Percentiles rank a stretch among this genome's conserved stretches.
Evolutionary conservation across 2,329 filamentous ascomycete genomes (phyloP).

Genomic region (Pyricularia sp.): DNA sequence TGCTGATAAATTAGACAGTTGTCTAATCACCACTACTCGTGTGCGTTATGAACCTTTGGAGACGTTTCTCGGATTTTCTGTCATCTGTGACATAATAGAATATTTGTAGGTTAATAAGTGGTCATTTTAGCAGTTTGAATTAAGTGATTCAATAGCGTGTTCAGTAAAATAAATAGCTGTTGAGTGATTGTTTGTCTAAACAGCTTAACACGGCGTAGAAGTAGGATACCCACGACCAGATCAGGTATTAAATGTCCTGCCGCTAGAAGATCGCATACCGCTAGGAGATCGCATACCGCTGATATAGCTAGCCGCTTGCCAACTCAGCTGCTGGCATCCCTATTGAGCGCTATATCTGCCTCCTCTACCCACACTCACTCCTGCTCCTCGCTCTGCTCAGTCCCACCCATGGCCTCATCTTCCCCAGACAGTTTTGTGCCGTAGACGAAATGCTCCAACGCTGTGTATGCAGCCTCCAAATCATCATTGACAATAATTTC

Average conservation of each 20-base stretch:
- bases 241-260: too few species aligned
- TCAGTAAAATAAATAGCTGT: not conserved
- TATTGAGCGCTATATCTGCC: not conserved
- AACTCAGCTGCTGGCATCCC: not conserved
- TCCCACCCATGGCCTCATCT: not conserved
- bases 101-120: not conserved
- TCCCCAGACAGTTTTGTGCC: slow-evolving; percentile 12
- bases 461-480: slow-evolving; percentile 36
- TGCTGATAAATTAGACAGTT: not conserved
- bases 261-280: not conserved
- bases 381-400: not conserved
- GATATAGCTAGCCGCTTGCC: not conserved
- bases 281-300: not conserved
- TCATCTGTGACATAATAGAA: not conserved
- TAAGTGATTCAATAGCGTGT: not conserved
- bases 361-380: not conserved
- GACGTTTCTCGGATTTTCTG: too few species aligned
- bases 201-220: not conserved
- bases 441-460: slow-evolving; percentile 40
- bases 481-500: slow-evolving; percentile 41
- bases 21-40: not conserved
- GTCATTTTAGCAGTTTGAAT: not conserved
- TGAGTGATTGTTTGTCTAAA: not conserved
- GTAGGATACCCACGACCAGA: not conserved
- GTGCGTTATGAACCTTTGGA: too few species aligned